phyloP scores from a whole-genome alignment of 345 rosid genomes.

The Reutealis trisperma region DNA sequence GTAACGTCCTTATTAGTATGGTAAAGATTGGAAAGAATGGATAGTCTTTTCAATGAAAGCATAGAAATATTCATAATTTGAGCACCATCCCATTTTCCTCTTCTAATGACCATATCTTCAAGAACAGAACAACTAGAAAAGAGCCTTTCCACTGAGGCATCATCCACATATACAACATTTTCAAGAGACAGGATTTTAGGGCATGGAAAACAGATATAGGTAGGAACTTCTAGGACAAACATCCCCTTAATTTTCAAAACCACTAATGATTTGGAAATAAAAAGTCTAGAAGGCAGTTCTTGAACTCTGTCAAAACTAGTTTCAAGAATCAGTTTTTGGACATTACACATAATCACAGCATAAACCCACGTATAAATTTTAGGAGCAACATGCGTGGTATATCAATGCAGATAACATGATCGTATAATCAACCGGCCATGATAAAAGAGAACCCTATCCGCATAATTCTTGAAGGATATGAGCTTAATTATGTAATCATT shows the following conservation, averaged over 20 bases:
- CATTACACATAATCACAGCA: background rate
- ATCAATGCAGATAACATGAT: no score
- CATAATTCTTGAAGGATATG: background rate
- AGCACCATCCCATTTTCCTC: background rate
- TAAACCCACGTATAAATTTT: slow-evolving; percentile 11
- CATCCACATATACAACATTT: background rate
- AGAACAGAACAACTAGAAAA: slow-evolving; percentile 11
- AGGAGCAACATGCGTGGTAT: no score
- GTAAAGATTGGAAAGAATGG: background rate
- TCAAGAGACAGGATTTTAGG: background rate
- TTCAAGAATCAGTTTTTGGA: background rate
- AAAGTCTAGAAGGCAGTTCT: slow-evolving; percentile 1
- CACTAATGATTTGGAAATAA: background rate
- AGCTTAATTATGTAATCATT: background rate
- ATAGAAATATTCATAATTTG: background rate
- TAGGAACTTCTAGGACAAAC: slow-evolving; percentile 8
- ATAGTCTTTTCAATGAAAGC: background rate
- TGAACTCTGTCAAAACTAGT: background rate
- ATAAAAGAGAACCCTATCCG: background rate
- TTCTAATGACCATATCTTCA: background rate
- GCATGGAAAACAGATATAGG: background rate
- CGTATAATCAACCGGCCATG: no score
- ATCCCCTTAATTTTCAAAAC: background rate
- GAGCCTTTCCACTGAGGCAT: background rate
- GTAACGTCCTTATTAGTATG: background rate